phyloP scores from a whole-genome alignment of 2,329 filamentous ascomycete genomes.

The Aspergillus spinulosporus region DNA sequence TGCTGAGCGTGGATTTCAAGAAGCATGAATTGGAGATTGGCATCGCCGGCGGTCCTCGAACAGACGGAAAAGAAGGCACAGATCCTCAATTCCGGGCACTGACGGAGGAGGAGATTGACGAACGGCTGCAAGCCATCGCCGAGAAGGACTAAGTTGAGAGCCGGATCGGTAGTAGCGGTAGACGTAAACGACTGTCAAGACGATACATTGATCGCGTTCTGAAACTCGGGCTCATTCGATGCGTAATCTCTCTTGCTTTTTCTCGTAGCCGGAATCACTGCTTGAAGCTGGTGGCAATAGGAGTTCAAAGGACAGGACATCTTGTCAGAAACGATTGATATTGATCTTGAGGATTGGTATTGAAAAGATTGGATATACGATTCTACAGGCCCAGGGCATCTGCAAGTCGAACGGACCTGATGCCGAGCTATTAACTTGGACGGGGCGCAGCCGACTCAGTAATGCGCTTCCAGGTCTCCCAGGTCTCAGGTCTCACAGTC shows the following conservation, averaged over 20 bases:
- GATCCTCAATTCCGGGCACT: slow-evolving; percentile 79
- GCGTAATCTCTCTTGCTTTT: slow-evolving; percentile 10
- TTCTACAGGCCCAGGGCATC: slow-evolving; percentile 15
- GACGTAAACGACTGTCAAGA: slow-evolving; percentile 20
- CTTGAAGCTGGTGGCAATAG: slow-evolving; percentile 16
- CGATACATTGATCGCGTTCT: slow-evolving; percentile 1
- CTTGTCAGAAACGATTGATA: not conserved
- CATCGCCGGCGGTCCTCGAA: slow-evolving; percentile 84
- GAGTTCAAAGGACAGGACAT: not conserved
- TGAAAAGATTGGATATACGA: slow-evolving; percentile 8
- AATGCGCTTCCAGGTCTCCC: not conserved
- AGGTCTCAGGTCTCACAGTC: too few species aligned
- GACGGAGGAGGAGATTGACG: slow-evolving; percentile 97
- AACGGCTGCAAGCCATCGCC: slow-evolving; percentile 94
- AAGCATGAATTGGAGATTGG: slow-evolving; percentile 98
- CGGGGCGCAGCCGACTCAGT: slow-evolving; percentile 1
- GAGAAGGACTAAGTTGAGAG: slow-evolving; percentile 79
- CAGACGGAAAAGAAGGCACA: slow-evolving; percentile 80
- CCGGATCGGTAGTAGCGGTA: slow-evolving; percentile 16
- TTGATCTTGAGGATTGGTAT: not conserved
- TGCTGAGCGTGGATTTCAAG: slow-evolving; percentile 99
- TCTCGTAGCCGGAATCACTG: slow-evolving; percentile 11
- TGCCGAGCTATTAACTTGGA: slow-evolving; percentile 1
- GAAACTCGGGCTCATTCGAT: slow-evolving; percentile 1
- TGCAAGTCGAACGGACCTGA: slow-evolving; percentile 8